Percentiles rank a stretch among this genome's conserved stretches.
Conservation (phyloP, 805 yeast species). For the Candida hispaniensis region DNA sequence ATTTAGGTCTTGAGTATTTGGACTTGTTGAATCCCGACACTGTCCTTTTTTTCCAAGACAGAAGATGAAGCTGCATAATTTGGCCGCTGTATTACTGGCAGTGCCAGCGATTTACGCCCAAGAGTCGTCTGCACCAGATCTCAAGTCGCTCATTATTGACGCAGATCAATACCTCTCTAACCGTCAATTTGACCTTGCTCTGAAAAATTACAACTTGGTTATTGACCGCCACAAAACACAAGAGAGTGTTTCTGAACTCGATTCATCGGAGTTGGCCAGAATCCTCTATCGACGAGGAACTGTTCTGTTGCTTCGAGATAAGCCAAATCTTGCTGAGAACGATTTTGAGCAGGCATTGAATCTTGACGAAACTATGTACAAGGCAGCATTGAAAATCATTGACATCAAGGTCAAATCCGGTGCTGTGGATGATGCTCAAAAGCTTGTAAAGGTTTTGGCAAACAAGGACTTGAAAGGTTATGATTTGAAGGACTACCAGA, state of each 20-base stretch:
- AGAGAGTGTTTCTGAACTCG: conserved; percentile 6
- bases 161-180: conserved; percentile 29
- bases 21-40: no score
- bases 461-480: conserved; percentile 14
- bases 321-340: conserved; percentile 20
- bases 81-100: conserved; percentile 18
- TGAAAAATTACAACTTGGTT: conserved; percentile 29
- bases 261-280: conserved; percentile 7
- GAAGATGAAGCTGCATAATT: conserved; percentile 16
- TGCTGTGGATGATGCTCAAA: conserved; percentile 14
- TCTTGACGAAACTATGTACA: conserved; percentile 27
- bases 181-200: conserved; percentile 29
- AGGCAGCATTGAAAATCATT: conserved; percentile 27
- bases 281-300: conserved; percentile 15
- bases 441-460: conserved; percentile 17
- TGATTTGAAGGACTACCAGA: conserved; percentile 5
- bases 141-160: conserved; percentile 25
- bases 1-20: no score
- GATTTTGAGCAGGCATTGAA: conserved; percentile 29
- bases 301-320: conserved; percentile 10
- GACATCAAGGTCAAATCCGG: conserved; percentile 21
- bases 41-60: no score
- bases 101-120: conserved; percentile 24
- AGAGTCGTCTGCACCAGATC: conserved; percentile 23
- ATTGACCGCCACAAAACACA: conserved; percentile 24